Evolutionary conservation across 2,329 filamentous ascomycete species (phyloP).

Genomic region (Colletotrichum acutatum): DNA sequence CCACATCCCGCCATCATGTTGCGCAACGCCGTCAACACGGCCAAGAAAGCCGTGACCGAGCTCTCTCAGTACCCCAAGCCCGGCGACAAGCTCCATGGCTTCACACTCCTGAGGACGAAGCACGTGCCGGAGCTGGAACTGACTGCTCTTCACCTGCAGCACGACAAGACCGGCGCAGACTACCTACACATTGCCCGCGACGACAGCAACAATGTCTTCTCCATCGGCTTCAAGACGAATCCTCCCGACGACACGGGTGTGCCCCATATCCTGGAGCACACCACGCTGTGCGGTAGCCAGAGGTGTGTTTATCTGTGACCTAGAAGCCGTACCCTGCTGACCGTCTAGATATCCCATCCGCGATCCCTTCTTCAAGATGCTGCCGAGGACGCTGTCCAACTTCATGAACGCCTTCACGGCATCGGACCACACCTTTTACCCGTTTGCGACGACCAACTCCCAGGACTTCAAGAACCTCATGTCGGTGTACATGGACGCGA

Average conservation of each 20-base stretch:
- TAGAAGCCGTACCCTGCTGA: not conserved
- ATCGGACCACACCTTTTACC: conserved; percentile 96
- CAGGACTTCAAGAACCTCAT: conserved; percentile 97
- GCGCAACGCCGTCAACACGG: conserved; percentile 59
- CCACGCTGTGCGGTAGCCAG: conserved; percentile 93
- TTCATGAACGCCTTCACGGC: conserved; percentile 99
- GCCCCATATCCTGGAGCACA: conserved; percentile 97
- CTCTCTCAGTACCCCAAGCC: conserved; percentile 79
- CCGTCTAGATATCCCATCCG: conserved; percentile 85
- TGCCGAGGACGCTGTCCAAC: conserved; percentile 96
- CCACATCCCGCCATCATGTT: conserved; percentile 52
- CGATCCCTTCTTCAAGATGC: conserved; percentile 99
- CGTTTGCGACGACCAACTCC: conserved; percentile 94
- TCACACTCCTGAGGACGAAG: conserved; percentile 88
- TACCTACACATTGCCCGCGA: conserved; percentile 95
- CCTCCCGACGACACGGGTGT: conserved; percentile 96
- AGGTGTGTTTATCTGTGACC: conserved; percentile 69
- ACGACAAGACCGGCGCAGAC: conserved; percentile 95
- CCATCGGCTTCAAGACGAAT: conserved; percentile 99
- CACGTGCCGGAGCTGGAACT: conserved; percentile 94
- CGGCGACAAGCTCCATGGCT: conserved; percentile 91
- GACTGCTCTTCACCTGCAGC: conserved; percentile 88
- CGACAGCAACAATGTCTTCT: conserved; percentile 99
- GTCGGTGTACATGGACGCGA: conserved; percentile 96
- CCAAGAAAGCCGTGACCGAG: conserved; percentile 77